A percentile compares a stretch with the other conserved stretches of the same genome.
phyloP scores from a whole-genome alignment of 208 protist species.

The Acanthamoeba pearcei region DNA sequence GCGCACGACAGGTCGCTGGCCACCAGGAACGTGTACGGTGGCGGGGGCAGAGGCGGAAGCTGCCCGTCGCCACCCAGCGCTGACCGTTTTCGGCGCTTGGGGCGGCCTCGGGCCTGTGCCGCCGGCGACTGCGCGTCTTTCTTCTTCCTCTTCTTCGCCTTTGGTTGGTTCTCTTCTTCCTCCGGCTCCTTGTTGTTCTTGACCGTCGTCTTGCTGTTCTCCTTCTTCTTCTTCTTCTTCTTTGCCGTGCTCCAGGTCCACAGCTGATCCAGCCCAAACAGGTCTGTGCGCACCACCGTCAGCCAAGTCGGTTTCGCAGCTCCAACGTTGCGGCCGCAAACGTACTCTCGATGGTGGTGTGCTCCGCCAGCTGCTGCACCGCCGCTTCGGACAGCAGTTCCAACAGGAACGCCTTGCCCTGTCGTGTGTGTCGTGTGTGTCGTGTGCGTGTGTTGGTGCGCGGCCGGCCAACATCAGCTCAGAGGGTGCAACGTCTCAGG shows the following conservation, averaged over 20 bases:
- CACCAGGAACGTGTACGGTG: constrained; percentile 21
- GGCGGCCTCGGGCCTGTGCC: too few species aligned
- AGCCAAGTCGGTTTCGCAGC: not conserved
- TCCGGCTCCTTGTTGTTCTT: not conserved
- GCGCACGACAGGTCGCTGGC: not conserved
- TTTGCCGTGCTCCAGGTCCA: not conserved
- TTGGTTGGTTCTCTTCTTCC: not conserved
- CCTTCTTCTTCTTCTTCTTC: not conserved
- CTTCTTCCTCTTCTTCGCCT: not conserved
- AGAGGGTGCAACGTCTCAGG: too few species aligned
- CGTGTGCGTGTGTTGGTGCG: too few species aligned
- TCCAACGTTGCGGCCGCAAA: not conserved
- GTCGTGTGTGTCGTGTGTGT: too few species aligned
- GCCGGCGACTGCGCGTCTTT: not conserved
- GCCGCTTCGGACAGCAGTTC: not conserved
- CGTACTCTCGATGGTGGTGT: not conserved
- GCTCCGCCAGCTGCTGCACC: not conserved
- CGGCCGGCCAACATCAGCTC: too few species aligned
- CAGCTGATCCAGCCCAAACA: not conserved
- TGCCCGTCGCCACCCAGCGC: not conserved
- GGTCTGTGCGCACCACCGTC: not conserved
- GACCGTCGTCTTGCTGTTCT: not conserved
- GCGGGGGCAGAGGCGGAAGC: not conserved
- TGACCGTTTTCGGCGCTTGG: not conserved
- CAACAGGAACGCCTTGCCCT: constrained; percentile 14